A percentile compares a stretch with the other conserved stretches of the same genome.
phyloP scores from a whole-genome alignment of 2,329 filamentous ascomycete genomes.

The Aureobasidium sp. region DNA sequence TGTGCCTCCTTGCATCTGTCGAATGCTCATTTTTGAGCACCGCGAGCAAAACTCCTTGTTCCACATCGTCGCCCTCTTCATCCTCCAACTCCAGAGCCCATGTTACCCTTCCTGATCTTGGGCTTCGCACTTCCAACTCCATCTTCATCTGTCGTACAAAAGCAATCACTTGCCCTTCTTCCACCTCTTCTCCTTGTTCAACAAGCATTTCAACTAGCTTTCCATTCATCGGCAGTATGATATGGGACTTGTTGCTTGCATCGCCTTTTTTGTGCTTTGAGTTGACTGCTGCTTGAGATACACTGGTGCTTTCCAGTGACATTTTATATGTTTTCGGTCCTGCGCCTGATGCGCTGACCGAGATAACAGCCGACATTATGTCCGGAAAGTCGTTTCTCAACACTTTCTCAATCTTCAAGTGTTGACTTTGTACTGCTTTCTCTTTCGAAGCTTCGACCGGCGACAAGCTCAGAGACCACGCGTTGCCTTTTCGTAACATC shows the following conservation, averaged over 20 bases:
- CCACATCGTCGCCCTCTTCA: constrained; percentile 47
- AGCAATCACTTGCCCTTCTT: constrained; percentile 44
- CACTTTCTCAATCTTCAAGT: constrained; percentile 46
- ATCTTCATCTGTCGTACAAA: constrained; percentile 62
- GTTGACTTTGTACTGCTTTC: constrained; percentile 31
- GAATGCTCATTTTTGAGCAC: not conserved
- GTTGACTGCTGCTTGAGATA: constrained; percentile 30
- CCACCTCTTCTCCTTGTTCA: constrained; percentile 41
- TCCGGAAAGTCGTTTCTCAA: constrained; percentile 52
- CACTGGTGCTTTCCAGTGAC: constrained; percentile 35
- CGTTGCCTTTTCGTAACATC: constrained; percentile 50
- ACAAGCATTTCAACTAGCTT: constrained; percentile 52
- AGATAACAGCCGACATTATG: constrained; percentile 44
- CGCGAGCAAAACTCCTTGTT: not conserved
- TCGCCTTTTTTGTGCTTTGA: constrained; percentile 42
- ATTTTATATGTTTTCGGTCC: constrained; percentile 29
- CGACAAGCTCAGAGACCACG: constrained; percentile 46
- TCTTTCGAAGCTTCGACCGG: not conserved
- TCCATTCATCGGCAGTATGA: constrained; percentile 49
- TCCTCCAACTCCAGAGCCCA: constrained; percentile 48
- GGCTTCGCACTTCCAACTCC: constrained; percentile 53
- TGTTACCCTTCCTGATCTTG: constrained; percentile 37
- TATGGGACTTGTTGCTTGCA: constrained; percentile 40
- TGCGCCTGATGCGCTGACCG: constrained; percentile 34
- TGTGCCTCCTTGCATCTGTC: not conserved